Conservation (phyloP, 805 yeast species). For the Myxozyma sirexii region DNA sequence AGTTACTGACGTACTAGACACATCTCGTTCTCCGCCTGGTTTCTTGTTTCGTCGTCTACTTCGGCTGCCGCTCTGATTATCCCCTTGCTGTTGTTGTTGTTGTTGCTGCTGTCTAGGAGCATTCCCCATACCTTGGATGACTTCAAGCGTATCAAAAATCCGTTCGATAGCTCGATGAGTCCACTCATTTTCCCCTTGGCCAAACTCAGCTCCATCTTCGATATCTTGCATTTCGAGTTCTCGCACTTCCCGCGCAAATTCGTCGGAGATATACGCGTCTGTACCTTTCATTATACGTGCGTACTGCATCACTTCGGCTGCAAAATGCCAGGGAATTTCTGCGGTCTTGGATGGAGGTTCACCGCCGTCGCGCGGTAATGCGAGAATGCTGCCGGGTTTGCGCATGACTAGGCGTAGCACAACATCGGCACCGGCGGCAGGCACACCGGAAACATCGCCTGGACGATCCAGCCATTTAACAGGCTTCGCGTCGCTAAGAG, state of each 20-base stretch:
- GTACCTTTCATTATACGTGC: slow-evolving; percentile 74
- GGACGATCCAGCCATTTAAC: slow-evolving; percentile 53
- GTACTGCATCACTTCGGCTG: slow-evolving; percentile 50
- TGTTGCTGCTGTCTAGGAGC: slow-evolving; percentile 11
- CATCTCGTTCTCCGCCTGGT: neutral
- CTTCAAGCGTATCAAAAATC: slow-evolving; percentile 53
- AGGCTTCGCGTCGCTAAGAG: slow-evolving; percentile 62
- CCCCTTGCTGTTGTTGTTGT: neutral
- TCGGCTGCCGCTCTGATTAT: neutral
- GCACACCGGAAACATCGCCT: slow-evolving; percentile 58
- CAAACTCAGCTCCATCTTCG: slow-evolving; percentile 58
- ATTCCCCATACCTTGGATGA: slow-evolving; percentile 42
- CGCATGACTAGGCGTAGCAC: slow-evolving; percentile 68
- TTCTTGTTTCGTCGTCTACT: slow-evolving; percentile 17
- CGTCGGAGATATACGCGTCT: slow-evolving; percentile 53
- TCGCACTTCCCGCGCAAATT: slow-evolving; percentile 62
- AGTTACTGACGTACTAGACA: neutral
- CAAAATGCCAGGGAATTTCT: slow-evolving; percentile 60
- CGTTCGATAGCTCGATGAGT: slow-evolving; percentile 57
- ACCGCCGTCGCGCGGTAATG: slow-evolving; percentile 53
- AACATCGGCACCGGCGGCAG: slow-evolving; percentile 58
- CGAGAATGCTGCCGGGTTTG: slow-evolving; percentile 49
- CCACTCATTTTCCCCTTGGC: slow-evolving; percentile 61
- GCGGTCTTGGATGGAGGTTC: slow-evolving; percentile 37
- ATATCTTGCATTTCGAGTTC: slow-evolving; percentile 55